phyloP scores from a whole-genome alignment of 2,329 filamentous ascomycete genomes.

The Fusarium protoensiforme region DNA sequence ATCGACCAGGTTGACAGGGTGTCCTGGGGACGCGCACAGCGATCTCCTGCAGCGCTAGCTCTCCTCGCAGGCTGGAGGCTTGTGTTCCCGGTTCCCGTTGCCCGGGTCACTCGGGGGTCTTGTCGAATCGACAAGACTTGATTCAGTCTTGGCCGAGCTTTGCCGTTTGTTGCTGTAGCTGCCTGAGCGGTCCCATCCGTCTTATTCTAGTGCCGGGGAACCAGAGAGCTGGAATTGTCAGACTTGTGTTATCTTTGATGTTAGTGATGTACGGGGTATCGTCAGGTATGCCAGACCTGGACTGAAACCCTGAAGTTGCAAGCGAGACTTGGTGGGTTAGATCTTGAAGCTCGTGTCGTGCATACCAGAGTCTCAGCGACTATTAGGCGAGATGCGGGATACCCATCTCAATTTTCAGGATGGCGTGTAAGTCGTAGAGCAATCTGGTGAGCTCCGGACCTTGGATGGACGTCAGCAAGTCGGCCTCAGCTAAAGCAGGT shows the following conservation, averaged over 20 bases:
- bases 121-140: neutral
- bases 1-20: conserved; percentile 28
- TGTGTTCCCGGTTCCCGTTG: conserved; percentile 19
- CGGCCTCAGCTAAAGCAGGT: neutral
- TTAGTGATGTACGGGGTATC: neutral
- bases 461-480: neutral
- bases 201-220: neutral
- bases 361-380: neutral
- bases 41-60: conserved; percentile 37
- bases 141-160: neutral
- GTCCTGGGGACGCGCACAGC: conserved; percentile 30
- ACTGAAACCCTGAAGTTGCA: neutral
- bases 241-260: neutral
- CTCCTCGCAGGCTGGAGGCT: conserved; percentile 18
- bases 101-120: conserved; percentile 4
- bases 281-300: neutral
- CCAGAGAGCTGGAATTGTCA: neutral
- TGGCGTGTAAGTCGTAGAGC: neutral
- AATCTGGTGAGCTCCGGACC: neutral
- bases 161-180: neutral
- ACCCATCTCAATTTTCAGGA: neutral
- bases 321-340: neutral
- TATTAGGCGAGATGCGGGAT: neutral
- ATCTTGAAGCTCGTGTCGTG: neutral
- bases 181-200: neutral